These are phyloP conservation scores for Anethum foeniculum DNA, from an alignment of 140 eudicot genomes.

Conservation along the genomic window DNA sequence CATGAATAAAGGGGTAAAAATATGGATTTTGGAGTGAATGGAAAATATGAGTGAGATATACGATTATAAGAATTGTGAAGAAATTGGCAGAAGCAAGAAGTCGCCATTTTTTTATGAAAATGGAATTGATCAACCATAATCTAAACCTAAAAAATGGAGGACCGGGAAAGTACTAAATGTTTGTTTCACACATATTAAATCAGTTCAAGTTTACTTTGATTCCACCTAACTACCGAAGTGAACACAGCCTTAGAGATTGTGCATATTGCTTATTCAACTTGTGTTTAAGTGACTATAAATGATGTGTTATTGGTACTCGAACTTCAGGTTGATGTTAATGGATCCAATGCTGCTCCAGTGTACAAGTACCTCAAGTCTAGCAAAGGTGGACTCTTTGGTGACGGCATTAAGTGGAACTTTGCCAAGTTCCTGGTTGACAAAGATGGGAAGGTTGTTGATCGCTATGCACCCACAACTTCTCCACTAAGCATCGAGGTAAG, in stretches of 20 bases:
- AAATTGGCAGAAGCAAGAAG: not conserved
- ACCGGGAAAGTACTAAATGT: not conserved
- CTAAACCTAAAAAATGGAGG: not conserved
- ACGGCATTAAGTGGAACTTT: constrained; percentile 51
- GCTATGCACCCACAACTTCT: constrained; percentile 44
- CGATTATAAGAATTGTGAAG: not conserved
- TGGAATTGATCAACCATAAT: not conserved
- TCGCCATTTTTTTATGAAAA: not conserved
- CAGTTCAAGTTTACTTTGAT: not conserved
- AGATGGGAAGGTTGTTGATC: constrained; percentile 40
- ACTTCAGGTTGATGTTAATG: constrained; percentile 48
- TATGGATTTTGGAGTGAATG: not conserved
- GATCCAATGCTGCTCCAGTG: constrained; percentile 35
- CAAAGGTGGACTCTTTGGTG: constrained; percentile 46
- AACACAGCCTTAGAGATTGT: not conserved
- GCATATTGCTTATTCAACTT: not conserved
- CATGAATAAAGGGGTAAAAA: not conserved
- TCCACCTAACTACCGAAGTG: not conserved
- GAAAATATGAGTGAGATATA: not conserved
- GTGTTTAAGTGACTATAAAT: no score
- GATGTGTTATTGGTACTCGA: not conserved
- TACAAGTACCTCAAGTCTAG: constrained; percentile 50
- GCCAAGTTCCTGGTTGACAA: constrained; percentile 47
- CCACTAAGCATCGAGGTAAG: constrained; percentile 48
- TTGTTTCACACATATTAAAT: not conserved